Evolutionary conservation across 768 basidiomycete genomes (phyloP), one percentile per base, ranked within the genome.

Genomic region (Mycena albidolilacea): DNA sequence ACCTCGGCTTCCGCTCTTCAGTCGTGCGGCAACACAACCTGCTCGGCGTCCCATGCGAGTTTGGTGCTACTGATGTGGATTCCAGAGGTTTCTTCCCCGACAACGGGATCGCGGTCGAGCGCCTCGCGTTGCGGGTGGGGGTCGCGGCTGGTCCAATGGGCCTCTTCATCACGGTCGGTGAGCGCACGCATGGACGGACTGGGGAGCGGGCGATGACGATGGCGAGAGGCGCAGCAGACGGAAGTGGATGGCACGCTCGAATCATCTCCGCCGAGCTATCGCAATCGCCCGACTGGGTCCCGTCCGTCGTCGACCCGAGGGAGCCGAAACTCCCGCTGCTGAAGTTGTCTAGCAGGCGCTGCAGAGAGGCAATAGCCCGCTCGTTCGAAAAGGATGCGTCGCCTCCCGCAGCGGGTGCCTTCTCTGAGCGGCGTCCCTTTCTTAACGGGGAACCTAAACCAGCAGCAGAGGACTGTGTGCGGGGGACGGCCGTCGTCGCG

Each of bases 241-340:
- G 23, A 10, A 41, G 41, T 10, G 44, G 21, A n/a, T 14, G 23
- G 35, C 30, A 23, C n/a, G 39, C 48, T 12, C 30, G 11, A 19
- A 35, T 48, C 14, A 9, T 21, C n/a, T 52, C 44, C 19, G 54
- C 39, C n/a, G n/a, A 60, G 19, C 59, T 59, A 43, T 21, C 54
- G 55, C 64, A 41, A 48, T 43, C 50, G 41, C 19, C 64, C 52
- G 72, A 76, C 23, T 70, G 59, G 15, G 43, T 48, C 7, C 30
- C 78, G 57, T 76, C 76, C 43, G 76, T 74, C 54, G 69, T 74
- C 55, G 74, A 75, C 19, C 79, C 81, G 15, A 83, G 78, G 0
- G 82, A 83, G 30, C 82, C 83, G 58, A 85, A 76, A 70, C 82
- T 83, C 59, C 79, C 82, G 71, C 80, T 80, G 75, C 83, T 84